These are phyloP conservation scores for Staphylotrichum tortipilum DNA, from an alignment of 495 filamentous ascomycete species.

Conservation along the genomic window DNA sequence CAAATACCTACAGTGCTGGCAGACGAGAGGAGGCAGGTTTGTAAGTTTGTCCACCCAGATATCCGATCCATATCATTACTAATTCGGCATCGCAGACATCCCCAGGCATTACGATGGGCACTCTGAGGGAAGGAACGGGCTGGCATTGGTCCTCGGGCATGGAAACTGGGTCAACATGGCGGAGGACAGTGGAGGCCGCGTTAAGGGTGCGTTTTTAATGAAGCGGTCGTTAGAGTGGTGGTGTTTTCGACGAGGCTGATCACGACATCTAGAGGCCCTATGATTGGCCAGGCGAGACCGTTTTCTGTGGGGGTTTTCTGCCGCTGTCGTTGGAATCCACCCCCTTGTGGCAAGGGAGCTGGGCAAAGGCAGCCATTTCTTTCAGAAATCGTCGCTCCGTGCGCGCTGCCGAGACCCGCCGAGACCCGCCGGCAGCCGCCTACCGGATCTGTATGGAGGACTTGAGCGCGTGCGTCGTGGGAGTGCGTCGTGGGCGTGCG, in stretches of 20 bases:
- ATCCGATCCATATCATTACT: constrained; percentile 14
- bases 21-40: not conserved
- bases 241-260: constrained; percentile 27
- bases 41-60: not conserved
- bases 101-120: too few species aligned
- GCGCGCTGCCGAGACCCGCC: not conserved
- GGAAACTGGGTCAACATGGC: constrained; percentile 1
- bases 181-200: constrained; percentile 9
- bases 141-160: constrained; percentile 9
- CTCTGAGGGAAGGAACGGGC: constrained; percentile 1
- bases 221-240: constrained; percentile 23
- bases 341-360: constrained; percentile 8
- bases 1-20: constrained; percentile 5
- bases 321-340: constrained; percentile 2
- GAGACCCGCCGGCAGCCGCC: not conserved
- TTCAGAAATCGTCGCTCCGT: not conserved
- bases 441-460: too few species aligned
- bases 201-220: constrained; percentile 12
- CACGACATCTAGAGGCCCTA: constrained; percentile 25
- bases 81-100: constrained; percentile 12
- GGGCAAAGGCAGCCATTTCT: not conserved
- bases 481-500: too few species aligned
- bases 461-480: too few species aligned
- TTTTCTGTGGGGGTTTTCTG: constrained; percentile 20
- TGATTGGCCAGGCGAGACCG: constrained; percentile 20